A percentile compares a stretch with the other conserved stretches of the same genome.
Conservation (phyloP, 2,329 filamentous ascomycete species). For the Arthroderma sp. region DNA sequence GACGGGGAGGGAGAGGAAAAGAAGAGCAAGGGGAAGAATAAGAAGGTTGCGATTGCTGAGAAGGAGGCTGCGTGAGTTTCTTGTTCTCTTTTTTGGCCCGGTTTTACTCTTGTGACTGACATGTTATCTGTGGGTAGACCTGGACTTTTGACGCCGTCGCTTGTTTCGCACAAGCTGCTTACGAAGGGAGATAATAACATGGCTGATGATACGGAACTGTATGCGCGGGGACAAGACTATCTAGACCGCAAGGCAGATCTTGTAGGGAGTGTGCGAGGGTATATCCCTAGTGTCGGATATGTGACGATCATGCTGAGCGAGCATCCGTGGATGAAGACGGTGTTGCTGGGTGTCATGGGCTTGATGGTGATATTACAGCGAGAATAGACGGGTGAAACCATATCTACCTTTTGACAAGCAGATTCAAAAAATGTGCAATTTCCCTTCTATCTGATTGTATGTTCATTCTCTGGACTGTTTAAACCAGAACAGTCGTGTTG, state of each 20-base stretch:
- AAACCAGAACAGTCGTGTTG: too few relatives aligned
- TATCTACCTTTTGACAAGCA: too few relatives aligned
- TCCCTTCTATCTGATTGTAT: too few relatives aligned
- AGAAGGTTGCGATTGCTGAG: conserved; percentile 1
- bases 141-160: conserved; percentile 13
- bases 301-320: conserved; percentile 93
- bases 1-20: conserved; percentile 30
- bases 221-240: conserved; percentile 75
- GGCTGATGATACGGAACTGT: conserved; percentile 83
- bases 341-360: conserved; percentile 88
- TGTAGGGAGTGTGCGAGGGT: conserved; percentile 81
- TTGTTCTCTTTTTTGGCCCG: not conserved
- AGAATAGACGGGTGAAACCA: conserved; percentile 43
- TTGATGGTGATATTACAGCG: conserved; percentile 82
- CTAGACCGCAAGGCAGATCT: conserved; percentile 72
- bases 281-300: conserved; percentile 90
- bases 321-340: conserved; percentile 93
- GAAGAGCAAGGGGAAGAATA: conserved; percentile 19
- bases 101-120: conserved; percentile 1
- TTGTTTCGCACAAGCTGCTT: conserved; percentile 47
- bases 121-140: not conserved
- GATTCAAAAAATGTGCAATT: too few relatives aligned
- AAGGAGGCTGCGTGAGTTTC: conserved; percentile 4
- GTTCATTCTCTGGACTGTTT: too few relatives aligned
- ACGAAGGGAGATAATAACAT: conserved; percentile 97